Evolutionary conservation across 192 early-diverging fungal species (phyloP).

Genomic region (Dissophora ornata): DNA sequence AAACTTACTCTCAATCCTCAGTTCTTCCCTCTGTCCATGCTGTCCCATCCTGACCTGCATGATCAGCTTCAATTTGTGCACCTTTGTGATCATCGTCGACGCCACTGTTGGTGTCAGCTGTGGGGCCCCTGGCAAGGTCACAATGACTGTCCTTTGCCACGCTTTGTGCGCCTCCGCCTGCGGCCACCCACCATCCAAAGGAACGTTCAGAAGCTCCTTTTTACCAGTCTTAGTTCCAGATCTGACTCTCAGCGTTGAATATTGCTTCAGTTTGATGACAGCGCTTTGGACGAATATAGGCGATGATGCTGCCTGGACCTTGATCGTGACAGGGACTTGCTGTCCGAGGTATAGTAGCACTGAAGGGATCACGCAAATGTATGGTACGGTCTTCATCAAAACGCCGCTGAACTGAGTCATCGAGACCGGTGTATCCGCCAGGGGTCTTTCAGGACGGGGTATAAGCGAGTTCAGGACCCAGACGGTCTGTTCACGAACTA

Average conservation of each 20-base stretch:
- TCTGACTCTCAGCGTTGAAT: conserved; percentile 2
- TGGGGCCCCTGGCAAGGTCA: conserved; percentile 11
- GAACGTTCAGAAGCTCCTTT: conserved; percentile 8
- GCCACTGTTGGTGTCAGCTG: conserved; percentile 6
- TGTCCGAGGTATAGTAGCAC: conserved; percentile 8
- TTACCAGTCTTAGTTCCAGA: not conserved
- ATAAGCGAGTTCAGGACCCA: conserved; percentile 16
- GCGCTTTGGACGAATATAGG: conserved; percentile 3
- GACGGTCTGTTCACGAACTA: conserved; percentile 1
- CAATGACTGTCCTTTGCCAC: conserved; percentile 31
- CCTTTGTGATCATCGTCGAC: conserved; percentile 9
- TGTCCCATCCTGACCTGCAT: conserved; percentile 16
- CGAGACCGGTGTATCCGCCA: conserved; percentile 7
- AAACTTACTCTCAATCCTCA: conserved; percentile 47
- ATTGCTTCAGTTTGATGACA: conserved; percentile 39
- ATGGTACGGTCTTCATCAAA: not conserved
- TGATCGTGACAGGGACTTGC: conserved; percentile 28
- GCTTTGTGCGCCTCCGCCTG: not conserved
- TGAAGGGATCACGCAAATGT: conserved; percentile 27
- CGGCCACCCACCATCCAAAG: conserved; percentile 19
- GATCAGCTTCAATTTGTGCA: conserved; percentile 30
- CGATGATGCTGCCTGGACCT: not conserved
- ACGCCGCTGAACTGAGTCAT: conserved; percentile 14
- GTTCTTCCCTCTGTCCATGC: not conserved
- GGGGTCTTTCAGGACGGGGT: not conserved